A percentile compares a stretch with the other conserved stretches of the same genome.
Evolutionary conservation across 495 filamentous ascomycete genomes (phyloP).

Genomic region (Aspergillus cavernicola): DNA sequence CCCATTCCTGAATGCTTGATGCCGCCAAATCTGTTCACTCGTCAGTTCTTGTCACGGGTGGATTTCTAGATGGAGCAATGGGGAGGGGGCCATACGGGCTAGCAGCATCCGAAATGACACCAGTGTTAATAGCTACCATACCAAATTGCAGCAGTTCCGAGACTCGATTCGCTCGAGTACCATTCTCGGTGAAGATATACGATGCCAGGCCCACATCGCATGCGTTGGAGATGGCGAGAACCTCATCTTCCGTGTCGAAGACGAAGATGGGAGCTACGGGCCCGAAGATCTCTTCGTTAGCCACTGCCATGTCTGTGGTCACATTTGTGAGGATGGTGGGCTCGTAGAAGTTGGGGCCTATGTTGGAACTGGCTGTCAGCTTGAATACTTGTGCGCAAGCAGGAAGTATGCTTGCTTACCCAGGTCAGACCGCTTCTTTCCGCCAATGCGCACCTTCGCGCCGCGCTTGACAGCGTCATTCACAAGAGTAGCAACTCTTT

Average conservation of each 20-base stretch:
- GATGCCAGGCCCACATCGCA: constrained; percentile 72
- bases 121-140: constrained; percentile 41
- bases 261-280: constrained; percentile 70
- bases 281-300: constrained; percentile 74
- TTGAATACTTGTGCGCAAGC: constrained; percentile 36
- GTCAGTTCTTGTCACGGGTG: constrained; percentile 2
- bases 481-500: no score
- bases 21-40: constrained; percentile 41
- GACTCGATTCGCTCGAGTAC: constrained; percentile 61
- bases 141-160: constrained; percentile 65
- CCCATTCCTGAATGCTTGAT: constrained; percentile 54
- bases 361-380: no score
- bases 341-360: constrained; percentile 66
- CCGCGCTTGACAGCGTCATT: no score
- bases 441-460: no score
- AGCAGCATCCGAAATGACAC: constrained; percentile 25
- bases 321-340: constrained; percentile 71
- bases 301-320: constrained; percentile 64
- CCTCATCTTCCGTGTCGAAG: constrained; percentile 75
- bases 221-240: constrained; percentile 65
- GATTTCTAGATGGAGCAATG: no score
- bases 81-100: not conserved
- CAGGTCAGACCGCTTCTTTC: no score
- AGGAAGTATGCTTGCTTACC: constrained; percentile 34
- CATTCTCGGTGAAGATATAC: constrained; percentile 70